Percentiles rank a stretch among this genome's conserved stretches.
Evolutionary conservation across 768 basidiomycete species (phyloP).

Genomic region (Lactarius quietus): DNA sequence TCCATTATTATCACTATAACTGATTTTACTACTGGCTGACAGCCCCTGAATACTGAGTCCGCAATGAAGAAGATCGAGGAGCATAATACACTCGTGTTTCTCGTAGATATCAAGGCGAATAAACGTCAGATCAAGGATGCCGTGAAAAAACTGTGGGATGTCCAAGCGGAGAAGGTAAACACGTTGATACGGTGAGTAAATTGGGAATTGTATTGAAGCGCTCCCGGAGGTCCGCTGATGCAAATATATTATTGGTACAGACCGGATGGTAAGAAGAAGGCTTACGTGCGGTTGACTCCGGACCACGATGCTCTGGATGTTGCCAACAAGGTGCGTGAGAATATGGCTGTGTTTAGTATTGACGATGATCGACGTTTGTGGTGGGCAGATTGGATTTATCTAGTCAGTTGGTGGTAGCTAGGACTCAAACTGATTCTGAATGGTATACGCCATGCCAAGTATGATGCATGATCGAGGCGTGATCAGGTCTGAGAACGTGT

Average conservation of each 20-base stretch:
- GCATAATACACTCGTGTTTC: slow-evolving; percentile 98
- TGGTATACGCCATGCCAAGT: neutral
- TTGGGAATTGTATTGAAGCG: neutral
- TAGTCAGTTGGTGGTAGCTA: slow-evolving; percentile 35
- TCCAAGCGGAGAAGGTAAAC: slow-evolving; percentile 94
- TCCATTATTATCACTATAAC: neutral
- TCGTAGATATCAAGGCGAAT: slow-evolving; percentile 92
- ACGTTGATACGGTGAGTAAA: slow-evolving; percentile 86
- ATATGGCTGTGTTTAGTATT: neutral
- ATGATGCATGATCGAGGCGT: neutral
- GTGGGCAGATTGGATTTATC: slow-evolving; percentile 85
- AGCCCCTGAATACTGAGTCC: slow-evolving; percentile 92
- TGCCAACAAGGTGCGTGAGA: slow-evolving; percentile 80
- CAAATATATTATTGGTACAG: slow-evolving; percentile 37
- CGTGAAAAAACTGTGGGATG: slow-evolving; percentile 98
- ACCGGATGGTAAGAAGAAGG: slow-evolving; percentile 99
- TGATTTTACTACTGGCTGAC: neutral
- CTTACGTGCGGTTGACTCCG: slow-evolving; percentile 92
- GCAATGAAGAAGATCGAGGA: slow-evolving; percentile 99
- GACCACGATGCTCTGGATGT: slow-evolving; percentile 97
- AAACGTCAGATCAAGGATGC: slow-evolving; percentile 99
- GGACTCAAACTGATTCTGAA: neutral
- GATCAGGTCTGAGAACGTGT: too few species aligned
- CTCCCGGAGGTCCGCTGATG: neutral
- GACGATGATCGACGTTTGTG: neutral